Evolutionary conservation across 164 flowering plant species (phyloP).

Genomic region (Malania oleifera): DNA sequence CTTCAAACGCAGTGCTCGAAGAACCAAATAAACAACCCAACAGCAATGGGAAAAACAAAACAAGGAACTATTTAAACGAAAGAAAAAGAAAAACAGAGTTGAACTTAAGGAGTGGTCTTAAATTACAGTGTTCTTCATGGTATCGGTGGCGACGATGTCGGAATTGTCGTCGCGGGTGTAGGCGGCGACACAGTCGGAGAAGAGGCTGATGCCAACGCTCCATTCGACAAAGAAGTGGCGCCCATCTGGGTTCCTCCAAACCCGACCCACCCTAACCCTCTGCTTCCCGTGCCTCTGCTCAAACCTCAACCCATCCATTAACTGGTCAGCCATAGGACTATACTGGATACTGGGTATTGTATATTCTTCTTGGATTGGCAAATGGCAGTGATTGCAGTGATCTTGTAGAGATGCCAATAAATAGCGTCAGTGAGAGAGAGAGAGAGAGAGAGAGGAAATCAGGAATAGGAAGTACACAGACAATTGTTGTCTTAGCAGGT

Average conservation of each 20-base stretch:
- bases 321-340: constrained; percentile 32
- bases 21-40: background rate
- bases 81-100: background rate
- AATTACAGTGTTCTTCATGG: constrained; percentile 91
- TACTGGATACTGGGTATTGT: too few species aligned
- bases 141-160: constrained; percentile 90
- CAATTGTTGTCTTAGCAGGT: too few species aligned
- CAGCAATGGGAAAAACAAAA: background rate
- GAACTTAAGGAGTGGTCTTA: background rate
- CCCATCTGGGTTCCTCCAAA: constrained; percentile 61
- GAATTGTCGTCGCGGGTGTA: constrained; percentile 76
- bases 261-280: constrained; percentile 82
- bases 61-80: background rate
- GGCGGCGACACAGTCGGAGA: constrained; percentile 71
- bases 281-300: constrained; percentile 91
- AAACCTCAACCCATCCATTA: constrained; percentile 35
- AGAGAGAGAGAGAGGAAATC: background rate
- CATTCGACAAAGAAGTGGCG: constrained; percentile 69
- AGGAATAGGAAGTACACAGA: too few species aligned
- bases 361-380: too few species aligned
- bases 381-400: too few species aligned
- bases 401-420: background rate
- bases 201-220: constrained; percentile 65
- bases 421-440: background rate
- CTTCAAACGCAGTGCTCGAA: too few species aligned